A percentile compares a stretch with the other conserved stretches of the same genome.
These are phyloP conservation scores for Fraxinus sp. DNA, from an alignment of 305 asterid genomes.

Conservation along the genomic window DNA sequence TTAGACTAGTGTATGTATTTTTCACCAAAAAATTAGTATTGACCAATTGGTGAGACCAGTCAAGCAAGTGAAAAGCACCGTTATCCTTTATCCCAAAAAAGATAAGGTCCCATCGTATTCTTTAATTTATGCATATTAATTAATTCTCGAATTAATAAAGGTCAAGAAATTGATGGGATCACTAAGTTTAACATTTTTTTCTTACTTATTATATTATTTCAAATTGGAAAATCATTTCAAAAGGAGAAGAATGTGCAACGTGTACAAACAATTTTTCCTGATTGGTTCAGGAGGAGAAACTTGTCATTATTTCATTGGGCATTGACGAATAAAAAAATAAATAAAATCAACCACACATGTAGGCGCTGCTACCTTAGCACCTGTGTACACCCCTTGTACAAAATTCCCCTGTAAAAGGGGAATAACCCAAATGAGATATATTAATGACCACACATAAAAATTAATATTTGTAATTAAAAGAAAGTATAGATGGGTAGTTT, in stretches of 20 bases:
- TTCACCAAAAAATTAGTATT: not conserved
- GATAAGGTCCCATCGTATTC: conserved; percentile 17
- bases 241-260: not conserved
- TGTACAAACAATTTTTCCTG: too few relatives aligned
- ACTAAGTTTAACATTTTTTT: not conserved
- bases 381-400: too few relatives aligned
- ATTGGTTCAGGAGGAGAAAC: too few relatives aligned
- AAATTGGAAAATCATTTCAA: not conserved
- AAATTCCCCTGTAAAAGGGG: too few relatives aligned
- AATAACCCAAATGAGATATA: too few relatives aligned
- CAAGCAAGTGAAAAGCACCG: not conserved
- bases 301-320: too few relatives aligned
- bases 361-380: too few relatives aligned
- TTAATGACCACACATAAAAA: not conserved
- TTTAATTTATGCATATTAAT: conserved; percentile 17
- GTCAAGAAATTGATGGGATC: conserved; percentile 24
- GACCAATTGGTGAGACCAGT: conserved; percentile 19
- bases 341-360: too few relatives aligned
- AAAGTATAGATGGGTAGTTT: conserved; percentile 15
- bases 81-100: not conserved
- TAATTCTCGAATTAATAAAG: conserved; percentile 24
- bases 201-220: not conserved
- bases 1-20: conserved; percentile 1
- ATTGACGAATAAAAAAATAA: too few relatives aligned
- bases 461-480: not conserved